A percentile compares a stretch with the other conserved stretches of the same genome.
phyloP scores from a whole-genome alignment of 2,329 filamentous ascomycete species.

The Colletotrichum navitas region DNA sequence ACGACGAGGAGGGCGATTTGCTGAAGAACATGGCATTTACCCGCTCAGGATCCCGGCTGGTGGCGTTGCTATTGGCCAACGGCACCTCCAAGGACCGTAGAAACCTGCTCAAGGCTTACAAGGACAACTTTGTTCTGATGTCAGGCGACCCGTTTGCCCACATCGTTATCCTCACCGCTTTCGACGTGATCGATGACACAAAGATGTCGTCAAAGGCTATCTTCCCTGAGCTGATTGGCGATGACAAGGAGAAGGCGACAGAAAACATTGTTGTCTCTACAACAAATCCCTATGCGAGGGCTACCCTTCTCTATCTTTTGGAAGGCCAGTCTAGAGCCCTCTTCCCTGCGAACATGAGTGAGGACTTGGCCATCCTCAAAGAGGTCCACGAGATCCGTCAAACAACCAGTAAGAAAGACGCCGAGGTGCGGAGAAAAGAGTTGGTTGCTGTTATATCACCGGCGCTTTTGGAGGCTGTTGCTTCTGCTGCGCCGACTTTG shows the following conservation, averaged over 20 bases:
- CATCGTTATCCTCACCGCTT: slow-evolving; percentile 84
- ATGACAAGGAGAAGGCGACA: slow-evolving; percentile 71
- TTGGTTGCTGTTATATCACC: slow-evolving; percentile 81
- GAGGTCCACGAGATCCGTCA: slow-evolving; percentile 85
- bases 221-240: slow-evolving; percentile 86
- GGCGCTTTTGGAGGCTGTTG: slow-evolving; percentile 80
- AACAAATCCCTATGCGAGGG: slow-evolving; percentile 74
- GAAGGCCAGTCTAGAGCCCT: slow-evolving; percentile 73
- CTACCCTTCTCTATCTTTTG: slow-evolving; percentile 84
- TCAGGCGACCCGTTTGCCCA: slow-evolving; percentile 84
- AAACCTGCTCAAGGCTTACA: slow-evolving; percentile 87
- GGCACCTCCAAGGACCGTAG: slow-evolving; percentile 94
- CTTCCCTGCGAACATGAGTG: slow-evolving; percentile 72
- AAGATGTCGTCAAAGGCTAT: slow-evolving; percentile 88
- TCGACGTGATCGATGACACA: slow-evolving; percentile 95
- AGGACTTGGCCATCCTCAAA: slow-evolving; percentile 77
- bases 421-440: slow-evolving; percentile 80
- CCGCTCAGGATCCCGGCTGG: slow-evolving; percentile 84
- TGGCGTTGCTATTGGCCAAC: slow-evolving; percentile 85
- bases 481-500: slow-evolving; percentile 75
- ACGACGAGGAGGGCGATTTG: slow-evolving; percentile 89
- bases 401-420: slow-evolving; percentile 92
- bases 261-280: slow-evolving; percentile 74
- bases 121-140: slow-evolving; percentile 89
- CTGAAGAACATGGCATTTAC: slow-evolving; percentile 98